Conservation (phyloP, 2,329 filamentous ascomycete genomes). For the Cercospora nicotianae region DNA sequence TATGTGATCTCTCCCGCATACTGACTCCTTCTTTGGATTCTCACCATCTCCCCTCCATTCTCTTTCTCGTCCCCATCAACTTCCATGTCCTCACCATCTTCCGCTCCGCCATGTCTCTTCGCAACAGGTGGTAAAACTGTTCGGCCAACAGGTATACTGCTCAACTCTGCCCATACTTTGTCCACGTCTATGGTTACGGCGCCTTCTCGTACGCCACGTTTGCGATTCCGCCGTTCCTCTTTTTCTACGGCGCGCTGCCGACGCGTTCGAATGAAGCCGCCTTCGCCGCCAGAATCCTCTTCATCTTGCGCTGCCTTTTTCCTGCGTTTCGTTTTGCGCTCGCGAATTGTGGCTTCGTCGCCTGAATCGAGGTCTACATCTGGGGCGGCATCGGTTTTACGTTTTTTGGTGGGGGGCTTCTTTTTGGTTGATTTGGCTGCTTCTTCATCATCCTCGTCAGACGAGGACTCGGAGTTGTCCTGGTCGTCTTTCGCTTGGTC, state of each 20-base stretch:
- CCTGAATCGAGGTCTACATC: constrained; percentile 51
- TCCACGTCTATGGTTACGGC: constrained; percentile 58
- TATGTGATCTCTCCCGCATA: constrained; percentile 58
- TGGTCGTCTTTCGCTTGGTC: constrained; percentile 36
- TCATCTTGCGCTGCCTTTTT: constrained; percentile 38
- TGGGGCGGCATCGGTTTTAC: constrained; percentile 41
- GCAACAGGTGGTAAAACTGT: constrained; percentile 19
- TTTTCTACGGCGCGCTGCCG: constrained; percentile 54
- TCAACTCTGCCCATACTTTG: constrained; percentile 56
- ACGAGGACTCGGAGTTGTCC: constrained; percentile 38
- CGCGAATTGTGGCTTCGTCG: constrained; percentile 57
- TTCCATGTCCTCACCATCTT: constrained; percentile 23
- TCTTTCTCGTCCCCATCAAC: constrained; percentile 31
- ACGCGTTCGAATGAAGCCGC: constrained; percentile 55
- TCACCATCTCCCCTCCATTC: constrained; percentile 47
- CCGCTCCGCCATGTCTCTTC: not conserved
- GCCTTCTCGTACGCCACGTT: constrained; percentile 43
- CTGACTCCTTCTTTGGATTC: constrained; percentile 58
- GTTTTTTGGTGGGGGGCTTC: constrained; percentile 37
- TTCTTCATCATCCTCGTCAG: constrained; percentile 38
- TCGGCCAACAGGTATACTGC: constrained; percentile 38
- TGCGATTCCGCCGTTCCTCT: constrained; percentile 50
- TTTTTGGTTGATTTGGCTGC: not conserved
- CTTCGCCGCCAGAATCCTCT: constrained; percentile 46
- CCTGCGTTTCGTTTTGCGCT: constrained; percentile 45